These are phyloP conservation scores for Colletotrichum truncatum DNA, from an alignment of 2,329 filamentous ascomycete genomes.

Conservation along the genomic window DNA sequence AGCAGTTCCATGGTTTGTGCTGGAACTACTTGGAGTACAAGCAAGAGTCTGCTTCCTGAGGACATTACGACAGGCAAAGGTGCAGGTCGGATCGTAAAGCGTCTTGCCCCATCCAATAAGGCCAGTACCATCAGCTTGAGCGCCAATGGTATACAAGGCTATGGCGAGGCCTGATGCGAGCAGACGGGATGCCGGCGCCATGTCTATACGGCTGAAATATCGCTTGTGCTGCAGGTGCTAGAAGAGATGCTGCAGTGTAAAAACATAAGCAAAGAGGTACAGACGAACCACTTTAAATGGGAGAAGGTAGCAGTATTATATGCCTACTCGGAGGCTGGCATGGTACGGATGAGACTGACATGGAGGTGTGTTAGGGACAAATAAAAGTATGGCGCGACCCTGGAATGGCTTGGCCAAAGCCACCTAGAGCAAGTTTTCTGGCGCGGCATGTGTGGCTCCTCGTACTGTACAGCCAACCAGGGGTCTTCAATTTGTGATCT, in stretches of 20 bases:
- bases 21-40: slow-evolving; percentile 31
- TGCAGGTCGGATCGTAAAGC: slow-evolving; percentile 36
- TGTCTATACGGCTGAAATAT: neutral
- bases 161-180: neutral
- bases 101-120: slow-evolving; percentile 29
- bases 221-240: neutral
- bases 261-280: neutral
- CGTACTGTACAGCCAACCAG: slow-evolving; percentile 1
- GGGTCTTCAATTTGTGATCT: slow-evolving; percentile 4
- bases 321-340: neutral
- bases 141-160: neutral
- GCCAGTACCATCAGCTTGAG: slow-evolving; percentile 11
- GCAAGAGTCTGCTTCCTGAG: slow-evolving; percentile 34
- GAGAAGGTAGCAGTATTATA: neutral
- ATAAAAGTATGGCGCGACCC: neutral
- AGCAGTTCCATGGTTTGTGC: neutral
- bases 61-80: slow-evolving; percentile 37
- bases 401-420: slow-evolving; percentile 17
- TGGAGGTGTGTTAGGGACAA: neutral
- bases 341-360: neutral
- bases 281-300: no score
- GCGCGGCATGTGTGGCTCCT: neutral
- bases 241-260: no score
- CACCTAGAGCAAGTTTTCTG: slow-evolving; percentile 18
- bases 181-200: neutral